Evolutionary conservation across 148 eudicot species (phyloP).

Genomic region (Drosera capensis): DNA sequence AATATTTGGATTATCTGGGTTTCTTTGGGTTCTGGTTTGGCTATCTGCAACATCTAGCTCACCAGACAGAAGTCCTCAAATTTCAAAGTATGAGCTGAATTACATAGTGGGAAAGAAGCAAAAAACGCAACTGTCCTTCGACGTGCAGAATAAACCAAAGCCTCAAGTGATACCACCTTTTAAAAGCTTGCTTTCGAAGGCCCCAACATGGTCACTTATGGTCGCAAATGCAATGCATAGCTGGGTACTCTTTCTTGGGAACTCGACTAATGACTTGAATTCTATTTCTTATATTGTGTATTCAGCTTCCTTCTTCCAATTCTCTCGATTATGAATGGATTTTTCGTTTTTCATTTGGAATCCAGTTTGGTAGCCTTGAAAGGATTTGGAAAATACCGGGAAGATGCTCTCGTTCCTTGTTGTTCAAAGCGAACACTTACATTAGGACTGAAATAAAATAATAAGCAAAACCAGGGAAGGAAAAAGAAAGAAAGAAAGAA

Average conservation of each 20-base stretch:
- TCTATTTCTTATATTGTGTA: no score
- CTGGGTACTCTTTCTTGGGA: conserved; percentile 41
- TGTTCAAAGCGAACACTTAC: no score
- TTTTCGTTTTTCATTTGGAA: no score
- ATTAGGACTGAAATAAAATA: no score
- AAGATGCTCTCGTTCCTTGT: no score
- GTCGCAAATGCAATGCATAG: conserved; percentile 92
- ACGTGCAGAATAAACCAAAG: conserved; percentile 16
- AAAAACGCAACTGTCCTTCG: conserved; percentile 10
- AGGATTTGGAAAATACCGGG: no score
- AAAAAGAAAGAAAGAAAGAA: no score
- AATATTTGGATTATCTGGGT: conserved; percentile 77
- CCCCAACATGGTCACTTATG: conserved; percentile 82
- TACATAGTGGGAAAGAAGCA: conserved; percentile 41
- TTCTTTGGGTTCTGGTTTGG: conserved; percentile 93
- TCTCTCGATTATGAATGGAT: no score
- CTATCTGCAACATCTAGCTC: conserved; percentile 77
- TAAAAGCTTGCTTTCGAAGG: conserved; percentile 54
- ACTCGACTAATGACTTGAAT: no score
- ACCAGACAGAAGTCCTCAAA: conserved; percentile 66
- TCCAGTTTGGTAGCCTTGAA: no score
- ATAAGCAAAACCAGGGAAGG: no score
- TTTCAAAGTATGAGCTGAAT: conserved; percentile 57
- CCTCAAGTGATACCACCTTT: conserved; percentile 64
- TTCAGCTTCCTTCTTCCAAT: no score